These are phyloP conservation scores for Rhizophagus clarus DNA, from an alignment of 192 early-diverging fungal species.

Conservation along the genomic window DNA sequence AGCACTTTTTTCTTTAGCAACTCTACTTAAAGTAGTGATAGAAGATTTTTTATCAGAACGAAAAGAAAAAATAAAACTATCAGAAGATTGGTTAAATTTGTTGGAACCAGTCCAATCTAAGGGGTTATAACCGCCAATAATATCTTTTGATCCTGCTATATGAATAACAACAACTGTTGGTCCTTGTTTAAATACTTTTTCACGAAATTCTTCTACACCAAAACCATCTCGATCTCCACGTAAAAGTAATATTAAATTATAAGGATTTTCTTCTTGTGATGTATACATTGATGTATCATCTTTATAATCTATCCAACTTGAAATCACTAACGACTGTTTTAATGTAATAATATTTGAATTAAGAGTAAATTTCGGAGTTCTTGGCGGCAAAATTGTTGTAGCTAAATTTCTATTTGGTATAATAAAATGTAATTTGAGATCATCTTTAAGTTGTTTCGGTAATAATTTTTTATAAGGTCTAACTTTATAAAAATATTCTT, in stretches of 20 bases:
- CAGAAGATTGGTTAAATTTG: background rate
- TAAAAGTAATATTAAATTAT: conserved; percentile 2
- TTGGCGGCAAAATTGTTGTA: background rate
- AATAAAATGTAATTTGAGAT: background rate
- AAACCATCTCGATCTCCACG: conserved; percentile 19
- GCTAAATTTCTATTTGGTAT: background rate
- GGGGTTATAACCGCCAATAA: conserved; percentile 28
- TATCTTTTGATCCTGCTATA: background rate
- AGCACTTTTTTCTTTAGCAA: background rate
- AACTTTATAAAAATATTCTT: conserved; percentile 19
- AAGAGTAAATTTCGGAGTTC: conserved; percentile 3
- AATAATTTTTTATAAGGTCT: conserved; percentile 18
- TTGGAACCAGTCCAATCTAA: conserved; percentile 12
- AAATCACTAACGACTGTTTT: conserved; percentile 6
- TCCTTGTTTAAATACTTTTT: conserved; percentile 1
- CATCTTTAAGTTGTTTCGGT: conserved; percentile 1
- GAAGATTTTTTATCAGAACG: background rate
- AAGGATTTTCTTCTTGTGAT: conserved; percentile 2
- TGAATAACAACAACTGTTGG: background rate
- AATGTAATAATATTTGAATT: background rate
- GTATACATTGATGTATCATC: background rate
- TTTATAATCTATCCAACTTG: conserved; percentile 28
- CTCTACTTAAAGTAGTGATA: conserved; percentile 18
- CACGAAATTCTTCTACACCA: conserved; percentile 13
- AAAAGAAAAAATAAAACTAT: conserved; percentile 28